These are phyloP conservation scores for Podospora anserina DNA, from an alignment of 495 filamentous ascomycete species.

Conservation along the genomic window DNA sequence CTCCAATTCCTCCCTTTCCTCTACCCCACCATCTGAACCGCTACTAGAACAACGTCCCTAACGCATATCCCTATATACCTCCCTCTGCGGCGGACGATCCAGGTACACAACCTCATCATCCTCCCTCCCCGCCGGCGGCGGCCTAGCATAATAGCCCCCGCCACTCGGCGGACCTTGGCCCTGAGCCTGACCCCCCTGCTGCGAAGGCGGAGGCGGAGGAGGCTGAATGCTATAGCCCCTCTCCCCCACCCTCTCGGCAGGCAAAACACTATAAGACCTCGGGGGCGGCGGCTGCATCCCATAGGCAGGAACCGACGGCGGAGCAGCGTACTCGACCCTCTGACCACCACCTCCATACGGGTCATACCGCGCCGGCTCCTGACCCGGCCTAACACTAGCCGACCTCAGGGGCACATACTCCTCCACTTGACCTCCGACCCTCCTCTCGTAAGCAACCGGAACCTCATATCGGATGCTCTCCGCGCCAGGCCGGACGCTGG, in stretches of 20 bases:
- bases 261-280: slow-evolving; percentile 46
- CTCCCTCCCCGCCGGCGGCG: slow-evolving; percentile 14
- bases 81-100: slow-evolving; percentile 39
- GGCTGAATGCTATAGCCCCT: slow-evolving; percentile 39
- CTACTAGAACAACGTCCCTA: slow-evolving; percentile 24
- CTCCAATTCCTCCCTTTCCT: neutral
- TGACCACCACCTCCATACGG: slow-evolving; percentile 23
- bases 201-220: neutral
- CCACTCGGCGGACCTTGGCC: slow-evolving; percentile 7
- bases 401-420: slow-evolving; percentile 31
- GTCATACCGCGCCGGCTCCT: slow-evolving; percentile 22
- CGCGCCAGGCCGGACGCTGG: slow-evolving; percentile 53
- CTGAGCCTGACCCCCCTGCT: neutral
- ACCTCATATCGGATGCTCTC: slow-evolving; percentile 53
- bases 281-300: slow-evolving; percentile 30
- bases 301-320: slow-evolving; percentile 24
- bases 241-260: slow-evolving; percentile 27
- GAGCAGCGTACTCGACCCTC: slow-evolving; percentile 42
- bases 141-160: slow-evolving; percentile 32
- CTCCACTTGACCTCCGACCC: slow-evolving; percentile 43
- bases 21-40: neutral
- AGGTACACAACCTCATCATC: slow-evolving; percentile 49
- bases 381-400: slow-evolving; percentile 28
- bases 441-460: slow-evolving; percentile 40
- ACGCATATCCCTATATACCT: slow-evolving; percentile 13